Conservation (phyloP, 768 basidiomycete species). For the Clitopilus hobsonii region DNA sequence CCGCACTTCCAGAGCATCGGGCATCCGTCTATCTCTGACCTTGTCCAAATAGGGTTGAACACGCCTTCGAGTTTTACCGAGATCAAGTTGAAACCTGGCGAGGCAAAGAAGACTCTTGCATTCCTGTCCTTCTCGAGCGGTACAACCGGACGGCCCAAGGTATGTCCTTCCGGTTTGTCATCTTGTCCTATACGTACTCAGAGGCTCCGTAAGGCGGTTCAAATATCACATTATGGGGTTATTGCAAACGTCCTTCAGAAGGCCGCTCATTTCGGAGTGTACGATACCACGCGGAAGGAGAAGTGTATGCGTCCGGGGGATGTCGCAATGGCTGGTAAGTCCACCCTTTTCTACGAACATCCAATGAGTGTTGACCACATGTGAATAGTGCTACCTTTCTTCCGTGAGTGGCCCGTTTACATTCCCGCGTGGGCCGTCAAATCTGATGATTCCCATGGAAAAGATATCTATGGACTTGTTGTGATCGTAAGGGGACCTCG, state of each 20-base stretch:
- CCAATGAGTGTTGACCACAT: not conserved
- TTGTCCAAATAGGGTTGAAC: constrained; percentile 39
- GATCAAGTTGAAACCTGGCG: constrained; percentile 44
- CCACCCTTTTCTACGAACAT: not conserved
- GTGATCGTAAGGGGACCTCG: constrained; percentile 38
- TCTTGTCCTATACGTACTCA: not conserved
- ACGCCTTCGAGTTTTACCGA: constrained; percentile 37
- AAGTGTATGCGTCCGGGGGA: constrained; percentile 50
- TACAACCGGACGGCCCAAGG: constrained; percentile 51
- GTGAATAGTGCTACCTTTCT: constrained; percentile 51
- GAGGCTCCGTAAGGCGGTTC: constrained; percentile 45
- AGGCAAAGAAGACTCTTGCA: constrained; percentile 57
- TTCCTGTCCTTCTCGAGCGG: constrained; percentile 74
- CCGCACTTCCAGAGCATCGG: constrained; percentile 2
- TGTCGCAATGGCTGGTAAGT: constrained; percentile 49
- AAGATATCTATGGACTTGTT: constrained; percentile 60
- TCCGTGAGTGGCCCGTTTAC: constrained; percentile 37
- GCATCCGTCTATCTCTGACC: constrained; percentile 35
- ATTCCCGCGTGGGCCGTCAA: too few relatives aligned
- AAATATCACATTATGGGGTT: constrained; percentile 60
- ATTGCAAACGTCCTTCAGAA: constrained; percentile 64
- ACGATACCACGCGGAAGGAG: constrained; percentile 33
- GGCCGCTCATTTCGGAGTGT: constrained; percentile 42
- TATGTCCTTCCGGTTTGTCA: constrained; percentile 5
- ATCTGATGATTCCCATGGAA: not conserved